Base-by-base conservation (phyloP, 1,139 yeast species). In the Suhomyces coccinellae region DNA sequence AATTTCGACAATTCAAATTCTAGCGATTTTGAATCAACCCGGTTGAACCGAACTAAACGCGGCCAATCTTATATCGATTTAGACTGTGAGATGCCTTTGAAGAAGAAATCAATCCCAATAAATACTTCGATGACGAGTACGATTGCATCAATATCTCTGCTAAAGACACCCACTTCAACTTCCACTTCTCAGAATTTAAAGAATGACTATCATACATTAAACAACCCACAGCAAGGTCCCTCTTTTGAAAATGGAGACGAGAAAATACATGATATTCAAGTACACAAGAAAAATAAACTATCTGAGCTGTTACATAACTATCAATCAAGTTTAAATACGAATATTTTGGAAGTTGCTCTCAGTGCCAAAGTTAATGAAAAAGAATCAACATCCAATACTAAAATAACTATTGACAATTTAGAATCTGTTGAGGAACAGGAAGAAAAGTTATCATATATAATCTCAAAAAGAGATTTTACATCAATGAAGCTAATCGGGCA, bases 401-500 rank as follows among this genome's bases (percentile, higher is more conserved):
- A 35, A 10, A 41, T 50, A 12, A 38, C 43, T 4, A 44, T 61
- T 10, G 66, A 65, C 43, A 55, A 64, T 34, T 52, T 63, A 12
- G 45, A 50, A 9, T 47, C 52, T 16, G 40, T 50, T 7, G 71
- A 73, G 37, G 75, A 73, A 40, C 85, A 85, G 7, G 87, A 84
- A 50, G 69, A 69, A 11, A 72, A 71, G 41, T 59, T 83, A 33
- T 70, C 83, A 0, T 65, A 82, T 44, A 76, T 78, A 0, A 80
- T 87, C 1, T 70, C 77, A 5, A 87, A 86, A 55, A 53, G 67
- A 0, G 95, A 87, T 55, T 88, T 93, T 57, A 57, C 65, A 4
- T 61, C 73, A 7, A 91, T 93, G 98, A 64, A 75, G 38, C 65
- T 95, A 14, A 79, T 91, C 9, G 99, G 99, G 0, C 99, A 91